A percentile compares a stretch with the other conserved stretches of the same genome.
phyloP scores from a whole-genome alignment of 305 asterid genomes.

The Lippia alba region DNA sequence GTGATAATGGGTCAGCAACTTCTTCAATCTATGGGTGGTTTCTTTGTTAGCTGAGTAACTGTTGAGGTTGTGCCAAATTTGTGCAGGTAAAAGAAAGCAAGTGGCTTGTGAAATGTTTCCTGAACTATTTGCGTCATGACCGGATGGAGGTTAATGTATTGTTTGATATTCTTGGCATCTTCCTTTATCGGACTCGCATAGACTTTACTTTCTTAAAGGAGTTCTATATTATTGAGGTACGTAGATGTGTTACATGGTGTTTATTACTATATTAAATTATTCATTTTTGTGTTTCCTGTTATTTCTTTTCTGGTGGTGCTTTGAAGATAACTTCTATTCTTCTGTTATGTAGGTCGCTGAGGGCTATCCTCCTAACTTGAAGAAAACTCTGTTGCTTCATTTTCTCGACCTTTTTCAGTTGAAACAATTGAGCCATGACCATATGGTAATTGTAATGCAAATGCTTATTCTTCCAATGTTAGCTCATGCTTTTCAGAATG shows the following conservation, averaged over 20 bases:
- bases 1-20: conserved; percentile 14
- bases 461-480: conserved; percentile 99
- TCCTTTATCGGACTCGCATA: conserved; percentile 87
- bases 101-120: conserved; percentile 98
- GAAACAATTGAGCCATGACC: conserved; percentile 90
- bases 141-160: conserved; percentile 83
- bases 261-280: conserved; percentile 20
- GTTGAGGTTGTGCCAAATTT: conserved; percentile 30
- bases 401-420: conserved; percentile 88
- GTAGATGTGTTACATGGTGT: conserved; percentile 28
- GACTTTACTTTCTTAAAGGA: conserved; percentile 98
- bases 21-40: conserved; percentile 18
- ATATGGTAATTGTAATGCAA: conserved; percentile 97
- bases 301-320: conserved; percentile 18
- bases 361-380: conserved; percentile 91
- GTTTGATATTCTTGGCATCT: conserved; percentile 92
- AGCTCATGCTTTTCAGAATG: conserved; percentile 96
- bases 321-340: conserved; percentile 24
- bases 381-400: conserved; percentile 88
- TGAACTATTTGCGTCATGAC: conserved; percentile 94
- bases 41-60: conserved; percentile 28
- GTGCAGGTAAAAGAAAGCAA: conserved; percentile 99
- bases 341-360: conserved; percentile 79
- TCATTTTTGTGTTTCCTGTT: conserved; percentile 24
- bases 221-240: conserved; percentile 95